Percentiles rank a stretch among this genome's conserved stretches.
Evolutionary conservation across 192 early-diverging fungal species (phyloP).

Genomic region (Podila epicladia): DNA sequence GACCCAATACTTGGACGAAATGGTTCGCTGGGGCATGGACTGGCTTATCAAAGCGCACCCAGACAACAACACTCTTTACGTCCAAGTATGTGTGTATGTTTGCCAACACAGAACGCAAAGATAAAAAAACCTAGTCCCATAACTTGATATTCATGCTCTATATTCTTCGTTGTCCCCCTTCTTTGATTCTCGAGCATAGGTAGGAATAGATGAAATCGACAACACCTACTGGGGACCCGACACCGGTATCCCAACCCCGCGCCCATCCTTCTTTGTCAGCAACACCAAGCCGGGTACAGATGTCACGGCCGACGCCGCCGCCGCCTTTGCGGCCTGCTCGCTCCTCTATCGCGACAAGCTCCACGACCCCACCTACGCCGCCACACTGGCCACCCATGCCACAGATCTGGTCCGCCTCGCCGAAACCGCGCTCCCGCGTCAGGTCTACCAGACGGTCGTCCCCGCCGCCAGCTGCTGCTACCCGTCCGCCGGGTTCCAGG

Average conservation of each 20-base stretch:
- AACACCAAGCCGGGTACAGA: constrained; percentile 57
- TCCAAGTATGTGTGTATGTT: constrained; percentile 37
- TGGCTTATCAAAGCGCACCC: constrained; percentile 67
- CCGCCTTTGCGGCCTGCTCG: constrained; percentile 61
- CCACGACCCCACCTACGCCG: constrained; percentile 54
- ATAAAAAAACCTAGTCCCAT: too few species aligned
- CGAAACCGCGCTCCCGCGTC: constrained; percentile 44
- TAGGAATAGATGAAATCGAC: constrained; percentile 55
- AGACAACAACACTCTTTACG: constrained; percentile 55
- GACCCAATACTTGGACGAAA: constrained; percentile 51
- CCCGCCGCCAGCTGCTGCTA: constrained; percentile 51
- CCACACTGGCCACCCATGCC: constrained; percentile 41
- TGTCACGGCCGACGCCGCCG: constrained; percentile 59
- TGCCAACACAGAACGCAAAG: too few species aligned
- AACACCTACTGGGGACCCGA: constrained; percentile 67
- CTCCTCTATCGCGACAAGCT: constrained; percentile 53
- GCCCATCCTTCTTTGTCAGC: constrained; percentile 58
- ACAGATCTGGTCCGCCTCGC: constrained; percentile 54
- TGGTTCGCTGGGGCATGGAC: constrained; percentile 66
- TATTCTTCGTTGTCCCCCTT: too few species aligned
- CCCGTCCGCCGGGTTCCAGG: constrained; percentile 35
- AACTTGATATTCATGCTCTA: too few species aligned
- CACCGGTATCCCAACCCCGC: constrained; percentile 57
- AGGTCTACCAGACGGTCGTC: constrained; percentile 48
- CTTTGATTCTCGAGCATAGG: too few species aligned